Evolutionary conservation across 2,329 filamentous ascomycete species (phyloP).

Genomic region (Fusarium miscanthi): DNA sequence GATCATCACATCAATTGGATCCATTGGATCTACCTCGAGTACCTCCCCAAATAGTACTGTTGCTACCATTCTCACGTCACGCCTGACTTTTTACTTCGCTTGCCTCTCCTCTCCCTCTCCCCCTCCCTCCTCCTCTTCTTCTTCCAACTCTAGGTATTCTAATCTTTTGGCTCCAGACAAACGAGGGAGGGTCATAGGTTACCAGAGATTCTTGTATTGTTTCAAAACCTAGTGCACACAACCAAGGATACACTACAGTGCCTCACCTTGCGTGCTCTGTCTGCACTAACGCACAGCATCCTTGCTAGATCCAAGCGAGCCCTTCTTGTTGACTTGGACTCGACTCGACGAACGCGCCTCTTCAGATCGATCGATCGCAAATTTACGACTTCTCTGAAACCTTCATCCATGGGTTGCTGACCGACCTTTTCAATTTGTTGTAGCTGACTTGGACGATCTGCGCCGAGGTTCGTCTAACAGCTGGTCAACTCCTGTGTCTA

Average conservation of each 20-base stretch:
- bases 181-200: slow-evolving; percentile 1
- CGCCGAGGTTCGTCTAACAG: slow-evolving; percentile 36
- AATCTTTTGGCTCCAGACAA: neutral
- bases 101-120: slow-evolving; percentile 2
- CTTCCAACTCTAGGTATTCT: neutral
- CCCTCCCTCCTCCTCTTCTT: neutral
- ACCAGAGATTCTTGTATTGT: neutral
- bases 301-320: slow-evolving; percentile 18
- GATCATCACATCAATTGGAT: slow-evolving; percentile 40
- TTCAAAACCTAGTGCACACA: neutral
- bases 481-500: slow-evolving; percentile 21
- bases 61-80: slow-evolving; percentile 24
- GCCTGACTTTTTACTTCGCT: slow-evolving; percentile 12
- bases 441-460: slow-evolving; percentile 39
- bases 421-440: slow-evolving; percentile 30
- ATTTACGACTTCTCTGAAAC: slow-evolving; percentile 8
- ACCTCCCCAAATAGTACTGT: neutral
- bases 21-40: slow-evolving; percentile 1
- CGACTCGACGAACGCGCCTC: slow-evolving; percentile 36
- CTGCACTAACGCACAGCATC: slow-evolving; percentile 18
- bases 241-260: neutral
- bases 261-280: neutral
- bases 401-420: slow-evolving; percentile 43
- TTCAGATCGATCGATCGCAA: slow-evolving; percentile 34
- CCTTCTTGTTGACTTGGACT: slow-evolving; percentile 22